phyloP scores from a whole-genome alignment of 345 rosid species.

The Physaria fendleri region DNA sequence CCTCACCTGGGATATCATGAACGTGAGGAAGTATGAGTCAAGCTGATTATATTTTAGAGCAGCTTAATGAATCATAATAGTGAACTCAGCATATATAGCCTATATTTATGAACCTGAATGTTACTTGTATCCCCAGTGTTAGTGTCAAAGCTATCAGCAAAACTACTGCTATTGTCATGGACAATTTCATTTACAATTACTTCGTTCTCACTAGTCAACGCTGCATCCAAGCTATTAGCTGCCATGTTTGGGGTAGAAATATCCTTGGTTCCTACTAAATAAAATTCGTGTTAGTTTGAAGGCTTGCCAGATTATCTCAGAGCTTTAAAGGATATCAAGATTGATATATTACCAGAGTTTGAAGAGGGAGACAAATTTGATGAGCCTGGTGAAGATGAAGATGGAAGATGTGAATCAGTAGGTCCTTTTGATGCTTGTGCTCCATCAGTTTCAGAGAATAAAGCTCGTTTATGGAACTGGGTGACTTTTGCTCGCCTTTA shows the following conservation, averaged over 20 bases:
- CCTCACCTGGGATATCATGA: slow-evolving; percentile 39
- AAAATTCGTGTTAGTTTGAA: slow-evolving; percentile 8
- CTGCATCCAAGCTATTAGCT: slow-evolving; percentile 25
- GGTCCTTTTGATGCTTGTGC: slow-evolving; percentile 15
- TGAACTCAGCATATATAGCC: neutral
- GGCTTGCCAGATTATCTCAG: neutral
- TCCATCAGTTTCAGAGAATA: slow-evolving; percentile 39
- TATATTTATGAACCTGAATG: slow-evolving; percentile 49
- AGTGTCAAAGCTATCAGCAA: slow-evolving; percentile 38
- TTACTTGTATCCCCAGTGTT: slow-evolving; percentile 35
- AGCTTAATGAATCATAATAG: neutral
- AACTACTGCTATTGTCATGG: slow-evolving; percentile 46
- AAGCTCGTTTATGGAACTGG: slow-evolving; percentile 27
- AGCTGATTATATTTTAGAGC: neutral
- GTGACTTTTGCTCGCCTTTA: slow-evolving; percentile 48
- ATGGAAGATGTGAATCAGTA: slow-evolving; percentile 24
- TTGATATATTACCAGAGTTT: slow-evolving; percentile 18
- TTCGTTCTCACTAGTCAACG: slow-evolving; percentile 61
- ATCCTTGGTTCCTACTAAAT: slow-evolving; percentile 12
- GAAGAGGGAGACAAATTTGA: slow-evolving; percentile 24
- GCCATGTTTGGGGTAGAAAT: slow-evolving; percentile 13
- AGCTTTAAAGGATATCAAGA: slow-evolving; percentile 7
- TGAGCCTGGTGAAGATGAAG: slow-evolving; percentile 40
- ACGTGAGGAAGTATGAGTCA: neutral
- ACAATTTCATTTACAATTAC: slow-evolving; percentile 71